Base-by-base conservation (phyloP, 2,329 filamentous ascomycete genomes). In the Dactylonectria estremocensis region DNA sequence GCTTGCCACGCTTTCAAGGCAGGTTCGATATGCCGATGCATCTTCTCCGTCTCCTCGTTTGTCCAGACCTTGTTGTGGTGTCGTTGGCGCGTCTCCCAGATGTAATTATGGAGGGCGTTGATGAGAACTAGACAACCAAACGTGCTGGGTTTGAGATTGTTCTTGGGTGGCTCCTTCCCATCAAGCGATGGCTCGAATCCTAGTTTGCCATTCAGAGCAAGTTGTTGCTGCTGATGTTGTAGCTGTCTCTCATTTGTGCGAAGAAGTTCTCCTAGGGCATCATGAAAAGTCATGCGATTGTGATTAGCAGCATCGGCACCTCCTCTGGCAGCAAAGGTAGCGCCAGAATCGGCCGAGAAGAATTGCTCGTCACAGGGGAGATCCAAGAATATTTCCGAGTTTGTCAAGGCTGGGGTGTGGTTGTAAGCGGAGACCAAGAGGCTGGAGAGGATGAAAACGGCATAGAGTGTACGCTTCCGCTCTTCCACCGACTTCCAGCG, bases 101-200 rank as follows among this genome's bases (percentile, higher is more conserved):
- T 98, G 80, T 97, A 98, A 74, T 98, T 98, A 82, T 98, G 96
- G 24, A 98, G 86, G 3, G 96, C 95, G 77, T 97, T 95, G 78
- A 98, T 98, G 69, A 99, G 83, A 6, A 98, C 88, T 33, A 98
- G 86, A 78, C 95, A 97, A 9, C 95, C 96, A 79, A 97, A 97
- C 0, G 95, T 95, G 81, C 95, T 98, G 0, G 95, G 94, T 72
- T 89, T 90, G 54, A 96, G 85, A 37, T 94, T 90, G 60, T 85
- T 90, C 70, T 88, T 84, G 1, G 87, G 82, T 1, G 87, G 76
- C 9, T 91, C 88, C 49, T 75, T 40, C 16, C 61, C 54, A 6
- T 74, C 71, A 11, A 60, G 22, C 5, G 71, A 65, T 11, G 64
- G n/a, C 18, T 72, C 71, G 14, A 72, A 59, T n/a, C 37, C 49